These are phyloP conservation scores for Podospora didyma DNA, from an alignment of 495 filamentous ascomycete species.

Conservation along the genomic window DNA sequence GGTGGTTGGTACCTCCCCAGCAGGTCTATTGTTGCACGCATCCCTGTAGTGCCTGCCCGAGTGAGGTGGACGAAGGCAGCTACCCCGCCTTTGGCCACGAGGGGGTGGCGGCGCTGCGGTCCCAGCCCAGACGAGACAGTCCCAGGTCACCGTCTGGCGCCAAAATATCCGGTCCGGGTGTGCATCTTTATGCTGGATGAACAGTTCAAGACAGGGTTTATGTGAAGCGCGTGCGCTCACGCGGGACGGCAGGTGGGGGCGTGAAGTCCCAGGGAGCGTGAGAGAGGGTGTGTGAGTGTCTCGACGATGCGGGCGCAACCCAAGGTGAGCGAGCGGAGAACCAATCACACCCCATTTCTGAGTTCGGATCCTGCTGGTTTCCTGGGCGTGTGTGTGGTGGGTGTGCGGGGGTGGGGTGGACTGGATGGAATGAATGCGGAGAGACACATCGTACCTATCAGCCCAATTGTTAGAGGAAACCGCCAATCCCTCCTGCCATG, in stretches of 20 bases:
- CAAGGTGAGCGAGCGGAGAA: no score
- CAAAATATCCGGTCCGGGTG: conserved; percentile 11
- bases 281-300: no score
- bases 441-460: no score
- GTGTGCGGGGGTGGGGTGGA: no score
- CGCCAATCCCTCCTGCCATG: no score
- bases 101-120: not conserved
- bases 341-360: no score
- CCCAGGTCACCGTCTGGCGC: conserved; percentile 6
- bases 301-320: no score
- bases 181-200: not conserved
- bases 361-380: no score
- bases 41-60: not conserved
- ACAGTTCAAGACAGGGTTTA: not conserved
- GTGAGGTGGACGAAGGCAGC: not conserved
- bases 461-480: no score
- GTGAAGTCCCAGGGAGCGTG: not conserved
- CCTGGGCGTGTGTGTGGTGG: no score
- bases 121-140: no score
- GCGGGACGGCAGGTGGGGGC: not conserved
- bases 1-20: not conserved
- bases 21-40: conserved; percentile 1
- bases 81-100: conserved; percentile 14
- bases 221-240: not conserved
- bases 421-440: no score